Percentiles rank a stretch among this genome's conserved stretches.
phyloP scores from a whole-genome alignment of 208 protist genomes.

The Phytomonas sp. region DNA sequence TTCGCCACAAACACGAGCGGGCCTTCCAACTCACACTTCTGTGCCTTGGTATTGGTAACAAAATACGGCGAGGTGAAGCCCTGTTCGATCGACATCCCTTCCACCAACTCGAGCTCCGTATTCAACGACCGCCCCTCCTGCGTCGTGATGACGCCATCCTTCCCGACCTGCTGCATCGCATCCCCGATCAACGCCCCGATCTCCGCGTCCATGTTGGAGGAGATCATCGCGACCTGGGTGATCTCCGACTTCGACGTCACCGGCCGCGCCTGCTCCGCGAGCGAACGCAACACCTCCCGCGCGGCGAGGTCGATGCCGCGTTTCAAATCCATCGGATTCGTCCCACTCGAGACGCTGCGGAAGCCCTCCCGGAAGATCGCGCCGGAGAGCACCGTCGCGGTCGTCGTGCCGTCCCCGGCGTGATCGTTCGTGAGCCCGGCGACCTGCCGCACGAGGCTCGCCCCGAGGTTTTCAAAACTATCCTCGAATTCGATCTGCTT shows the following conservation, averaged over 20 bases:
- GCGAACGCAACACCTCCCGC: slow-evolving; percentile 82
- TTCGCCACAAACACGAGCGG: slow-evolving; percentile 92
- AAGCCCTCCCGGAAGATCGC: slow-evolving; percentile 97
- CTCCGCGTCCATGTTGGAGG: slow-evolving; percentile 98
- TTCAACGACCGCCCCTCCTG: slow-evolving; percentile 98
- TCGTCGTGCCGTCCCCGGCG: slow-evolving; percentile 99
- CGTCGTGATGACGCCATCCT: slow-evolving; percentile 99
- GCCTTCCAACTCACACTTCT: slow-evolving; percentile 96
- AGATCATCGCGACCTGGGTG: slow-evolving; percentile 99
- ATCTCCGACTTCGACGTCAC: slow-evolving; percentile 98
- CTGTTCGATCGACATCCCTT: slow-evolving; percentile 98
- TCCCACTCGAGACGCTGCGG: slow-evolving; percentile 97
- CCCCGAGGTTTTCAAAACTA: slow-evolving; percentile 97
- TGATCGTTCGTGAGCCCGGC: slow-evolving; percentile 97
- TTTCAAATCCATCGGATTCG: slow-evolving; percentile 99
- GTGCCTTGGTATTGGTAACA: slow-evolving; percentile 97
- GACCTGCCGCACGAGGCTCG: slow-evolving; percentile 94
- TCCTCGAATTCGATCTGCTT: slow-evolving; percentile 99
- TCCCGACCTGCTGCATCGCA: slow-evolving; percentile 99
- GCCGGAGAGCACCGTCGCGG: slow-evolving; percentile 97
- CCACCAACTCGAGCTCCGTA: slow-evolving; percentile 97
- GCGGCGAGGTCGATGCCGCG: slow-evolving; percentile 98
- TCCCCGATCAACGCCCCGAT: slow-evolving; percentile 98
- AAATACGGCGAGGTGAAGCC: slow-evolving; percentile 99
- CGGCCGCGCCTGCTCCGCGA: slow-evolving; percentile 91